These are phyloP conservation scores for Citeromyces siamensis DNA, from an alignment of 1,139 yeast genomes.

Conservation along the genomic window DNA sequence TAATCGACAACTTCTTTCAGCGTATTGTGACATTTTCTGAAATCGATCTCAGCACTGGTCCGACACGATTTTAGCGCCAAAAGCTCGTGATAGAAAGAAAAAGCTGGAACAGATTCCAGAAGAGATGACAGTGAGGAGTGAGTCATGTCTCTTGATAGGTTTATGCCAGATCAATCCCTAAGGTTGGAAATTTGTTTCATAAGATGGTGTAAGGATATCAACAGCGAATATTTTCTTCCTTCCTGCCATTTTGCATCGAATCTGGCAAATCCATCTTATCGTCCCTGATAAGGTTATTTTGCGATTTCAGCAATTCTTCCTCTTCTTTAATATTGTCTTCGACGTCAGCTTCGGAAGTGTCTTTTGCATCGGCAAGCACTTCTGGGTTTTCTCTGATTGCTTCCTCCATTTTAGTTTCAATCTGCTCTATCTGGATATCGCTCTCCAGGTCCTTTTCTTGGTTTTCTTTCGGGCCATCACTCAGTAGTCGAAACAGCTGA, in stretches of 20 bases:
- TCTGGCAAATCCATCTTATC: conserved; percentile 1
- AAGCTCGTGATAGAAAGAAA: neutral
- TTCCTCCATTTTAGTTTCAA: conserved; percentile 5
- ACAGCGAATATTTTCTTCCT: conserved; percentile 35
- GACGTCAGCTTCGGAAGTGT: neutral
- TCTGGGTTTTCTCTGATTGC: neutral
- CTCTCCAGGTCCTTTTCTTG: conserved; percentile 8
- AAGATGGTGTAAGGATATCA: conserved; percentile 6
- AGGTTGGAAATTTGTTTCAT: conserved; percentile 16
- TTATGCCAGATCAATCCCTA: no score
- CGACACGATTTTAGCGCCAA: neutral
- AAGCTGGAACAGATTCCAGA: neutral
- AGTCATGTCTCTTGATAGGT: no score
- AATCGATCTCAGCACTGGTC: neutral
- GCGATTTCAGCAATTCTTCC: neutral
- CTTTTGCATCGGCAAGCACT: conserved; percentile 3
- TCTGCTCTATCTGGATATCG: conserved; percentile 7
- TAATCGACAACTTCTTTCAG: neutral
- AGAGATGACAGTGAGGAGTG: neutral
- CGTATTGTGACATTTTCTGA: neutral
- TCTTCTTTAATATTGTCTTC: neutral
- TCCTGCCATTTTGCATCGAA: conserved; percentile 35
- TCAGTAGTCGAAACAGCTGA: conserved; percentile 58
- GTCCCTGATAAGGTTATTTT: neutral
- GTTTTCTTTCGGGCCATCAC: conserved; percentile 19